phyloP scores from a whole-genome alignment of 306 rosid species.

The Glycine soja region DNA sequence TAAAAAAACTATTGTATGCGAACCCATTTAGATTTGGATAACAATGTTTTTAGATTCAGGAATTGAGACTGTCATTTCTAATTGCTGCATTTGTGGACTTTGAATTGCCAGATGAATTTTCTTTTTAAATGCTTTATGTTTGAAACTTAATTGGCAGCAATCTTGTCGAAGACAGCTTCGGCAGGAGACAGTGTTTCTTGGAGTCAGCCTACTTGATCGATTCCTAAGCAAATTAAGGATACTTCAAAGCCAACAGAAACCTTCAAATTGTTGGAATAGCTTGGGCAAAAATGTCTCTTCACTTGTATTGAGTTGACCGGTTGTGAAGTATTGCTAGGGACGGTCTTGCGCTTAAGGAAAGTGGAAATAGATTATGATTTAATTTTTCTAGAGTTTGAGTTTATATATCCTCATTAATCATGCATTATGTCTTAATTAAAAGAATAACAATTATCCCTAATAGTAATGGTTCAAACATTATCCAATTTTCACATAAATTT shows the following conservation, averaged over 20 bases:
- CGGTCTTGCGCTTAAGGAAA: background rate
- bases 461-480: background rate
- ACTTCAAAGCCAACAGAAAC: slow-evolving; percentile 60
- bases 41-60: background rate
- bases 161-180: slow-evolving; percentile 62
- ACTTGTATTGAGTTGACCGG: background rate
- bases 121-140: slow-evolving; percentile 20
- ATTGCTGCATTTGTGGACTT: slow-evolving; percentile 16
- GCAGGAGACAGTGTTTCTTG: slow-evolving; percentile 87
- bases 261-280: slow-evolving; percentile 90
- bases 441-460: background rate
- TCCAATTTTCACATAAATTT: background rate
- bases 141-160: slow-evolving; percentile 58
- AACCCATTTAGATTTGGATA: background rate
- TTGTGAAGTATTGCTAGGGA: background rate
- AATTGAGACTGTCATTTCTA: background rate
- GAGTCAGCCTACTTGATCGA: slow-evolving; percentile 81
- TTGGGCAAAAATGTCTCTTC: background rate
- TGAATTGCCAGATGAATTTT: slow-evolving; percentile 15
- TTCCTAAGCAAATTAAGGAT: slow-evolving; percentile 85
- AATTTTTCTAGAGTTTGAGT: no score
- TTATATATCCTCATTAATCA: background rate
- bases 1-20: background rate
- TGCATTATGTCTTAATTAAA: background rate
- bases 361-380: slow-evolving; percentile 4